Conservation (phyloP, 768 basidiomycete species). For the Phylloporus sp. region DNA sequence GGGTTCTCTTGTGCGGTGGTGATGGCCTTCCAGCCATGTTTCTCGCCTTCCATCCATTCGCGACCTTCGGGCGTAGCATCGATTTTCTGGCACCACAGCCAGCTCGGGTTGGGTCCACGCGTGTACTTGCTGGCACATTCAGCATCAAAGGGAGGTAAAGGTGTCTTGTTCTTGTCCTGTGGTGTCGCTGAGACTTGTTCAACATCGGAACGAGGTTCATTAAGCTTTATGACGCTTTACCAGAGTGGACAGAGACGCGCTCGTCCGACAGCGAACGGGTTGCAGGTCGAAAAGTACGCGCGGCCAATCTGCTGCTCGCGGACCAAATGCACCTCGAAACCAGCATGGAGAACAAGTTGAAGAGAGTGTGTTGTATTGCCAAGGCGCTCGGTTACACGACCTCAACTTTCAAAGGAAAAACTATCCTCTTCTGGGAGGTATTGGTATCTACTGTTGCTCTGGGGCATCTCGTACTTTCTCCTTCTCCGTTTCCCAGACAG, state of each 20-base stretch:
- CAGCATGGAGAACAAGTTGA: background rate
- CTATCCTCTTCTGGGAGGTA: no score
- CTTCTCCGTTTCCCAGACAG: constrained; percentile 20
- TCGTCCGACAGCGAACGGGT: background rate
- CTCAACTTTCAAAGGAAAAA: no score
- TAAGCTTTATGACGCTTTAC: no score
- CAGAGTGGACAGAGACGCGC: background rate
- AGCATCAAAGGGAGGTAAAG: constrained; percentile 28
- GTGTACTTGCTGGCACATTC: constrained; percentile 21
- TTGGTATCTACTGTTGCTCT: constrained; percentile 1
- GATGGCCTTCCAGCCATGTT: constrained; percentile 33
- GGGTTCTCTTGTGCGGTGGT: constrained; percentile 29
- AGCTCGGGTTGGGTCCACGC: constrained; percentile 29
- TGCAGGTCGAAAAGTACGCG: background rate
- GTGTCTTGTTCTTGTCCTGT: constrained; percentile 12
- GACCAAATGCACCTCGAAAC: background rate
- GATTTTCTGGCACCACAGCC: constrained; percentile 30
- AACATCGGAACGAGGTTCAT: no score
- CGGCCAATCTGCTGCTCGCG: no score
- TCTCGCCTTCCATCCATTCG: constrained; percentile 35
- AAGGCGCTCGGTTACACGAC: no score
- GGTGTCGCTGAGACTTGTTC: background rate
- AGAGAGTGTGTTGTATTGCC: background rate
- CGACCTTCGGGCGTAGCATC: constrained; percentile 25
- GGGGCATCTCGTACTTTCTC: constrained; percentile 2